phyloP scores from a whole-genome alignment of 192 early-diverging fungal species.

The Spinellus fusiger region DNA sequence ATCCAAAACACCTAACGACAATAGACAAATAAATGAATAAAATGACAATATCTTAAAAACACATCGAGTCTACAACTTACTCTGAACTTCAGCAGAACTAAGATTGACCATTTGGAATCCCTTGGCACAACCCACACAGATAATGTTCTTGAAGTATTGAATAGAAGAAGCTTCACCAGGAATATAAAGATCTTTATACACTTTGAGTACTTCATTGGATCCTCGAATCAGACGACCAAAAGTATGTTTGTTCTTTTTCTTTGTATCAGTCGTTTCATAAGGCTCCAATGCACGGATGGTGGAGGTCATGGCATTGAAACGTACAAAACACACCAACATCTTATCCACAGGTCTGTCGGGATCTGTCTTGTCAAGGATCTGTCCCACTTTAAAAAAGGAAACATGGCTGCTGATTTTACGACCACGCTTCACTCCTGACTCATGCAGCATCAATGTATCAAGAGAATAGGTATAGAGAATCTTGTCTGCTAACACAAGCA shows the following conservation, averaged over 20 bases:
- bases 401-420: constrained; percentile 56
- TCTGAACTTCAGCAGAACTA: constrained; percentile 73
- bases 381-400: constrained; percentile 71
- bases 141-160: constrained; percentile 76
- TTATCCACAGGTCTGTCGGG: constrained; percentile 6
- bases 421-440: constrained; percentile 25
- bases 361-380: constrained; percentile 43
- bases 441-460: constrained; percentile 41
- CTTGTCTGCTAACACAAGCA: constrained; percentile 80
- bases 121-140: constrained; percentile 86
- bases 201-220: constrained; percentile 37
- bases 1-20: constrained; percentile 66
- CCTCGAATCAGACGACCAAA: constrained; percentile 42
- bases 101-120: constrained; percentile 94
- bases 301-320: constrained; percentile 67
- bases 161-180: constrained; percentile 83
- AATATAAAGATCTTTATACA: constrained; percentile 87
- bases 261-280: constrained; percentile 34
- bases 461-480: constrained; percentile 49
- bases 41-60: constrained; percentile 79
- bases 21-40: constrained; percentile 66
- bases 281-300: constrained; percentile 77
- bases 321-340: constrained; percentile 58
- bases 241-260: constrained; percentile 37
- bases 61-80: constrained; percentile 36